Evolutionary conservation across 306 rosid genomes (phyloP).

Genomic region (Corylus heterophylla): DNA sequence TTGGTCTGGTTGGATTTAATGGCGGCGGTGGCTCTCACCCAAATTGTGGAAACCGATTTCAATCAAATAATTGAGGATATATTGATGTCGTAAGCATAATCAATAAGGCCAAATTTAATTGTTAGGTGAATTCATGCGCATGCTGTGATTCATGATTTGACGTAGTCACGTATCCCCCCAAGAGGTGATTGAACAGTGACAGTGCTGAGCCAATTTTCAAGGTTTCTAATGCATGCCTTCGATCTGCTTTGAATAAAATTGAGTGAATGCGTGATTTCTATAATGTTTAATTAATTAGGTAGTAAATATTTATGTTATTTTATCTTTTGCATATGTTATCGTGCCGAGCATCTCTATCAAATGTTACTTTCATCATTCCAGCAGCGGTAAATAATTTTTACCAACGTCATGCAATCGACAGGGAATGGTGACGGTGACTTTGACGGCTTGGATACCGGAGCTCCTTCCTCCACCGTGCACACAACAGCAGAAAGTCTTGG

Average conservation of each 20-base stretch:
- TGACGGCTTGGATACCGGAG: constrained; percentile 61
- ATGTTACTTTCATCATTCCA: not conserved
- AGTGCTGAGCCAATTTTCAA: too few relatives aligned
- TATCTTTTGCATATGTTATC: too few relatives aligned
- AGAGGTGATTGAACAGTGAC: too few relatives aligned
- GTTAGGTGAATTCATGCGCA: not conserved
- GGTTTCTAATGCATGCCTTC: too few relatives aligned
- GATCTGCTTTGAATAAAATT: too few relatives aligned
- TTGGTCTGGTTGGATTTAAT: not conserved
- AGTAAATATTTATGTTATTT: too few relatives aligned
- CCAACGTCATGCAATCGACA: constrained; percentile 10
- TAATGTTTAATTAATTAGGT: too few relatives aligned
- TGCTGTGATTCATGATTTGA: not conserved
- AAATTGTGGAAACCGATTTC: too few relatives aligned
- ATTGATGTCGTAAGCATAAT: not conserved
- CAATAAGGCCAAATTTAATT: not conserved
- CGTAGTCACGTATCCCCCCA: too few relatives aligned
- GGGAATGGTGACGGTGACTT: constrained; percentile 70
- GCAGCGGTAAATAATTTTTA: too few relatives aligned
- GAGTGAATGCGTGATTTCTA: too few relatives aligned
- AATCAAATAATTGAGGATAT: not conserved
- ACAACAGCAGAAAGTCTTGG: constrained; percentile 16
- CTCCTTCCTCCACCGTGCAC: constrained; percentile 66
- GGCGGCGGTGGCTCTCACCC: not conserved
- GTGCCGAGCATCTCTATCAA: not conserved